These are phyloP conservation scores for Echites panduratus DNA, from an alignment of 257 asterid genomes.

Conservation along the genomic window DNA sequence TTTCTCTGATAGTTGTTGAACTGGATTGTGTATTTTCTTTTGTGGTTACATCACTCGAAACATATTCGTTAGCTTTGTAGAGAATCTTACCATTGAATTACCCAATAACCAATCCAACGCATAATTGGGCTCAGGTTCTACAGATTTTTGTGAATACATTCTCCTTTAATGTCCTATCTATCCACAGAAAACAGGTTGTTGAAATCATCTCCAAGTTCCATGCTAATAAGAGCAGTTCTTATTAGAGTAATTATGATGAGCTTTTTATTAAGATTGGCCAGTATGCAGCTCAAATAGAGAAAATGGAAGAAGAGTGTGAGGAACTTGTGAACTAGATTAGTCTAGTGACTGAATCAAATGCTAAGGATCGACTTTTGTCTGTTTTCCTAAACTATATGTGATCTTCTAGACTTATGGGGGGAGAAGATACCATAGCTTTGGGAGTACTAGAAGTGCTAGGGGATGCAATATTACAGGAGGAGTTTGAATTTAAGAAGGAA, in stretches of 20 bases:
- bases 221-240: slow-evolving; percentile 40
- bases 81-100: slow-evolving; percentile 79
- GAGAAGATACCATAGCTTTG: slow-evolving; percentile 33
- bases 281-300: slow-evolving; percentile 76
- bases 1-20: slow-evolving; percentile 64
- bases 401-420: slow-evolving; percentile 41
- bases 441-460: slow-evolving; percentile 41
- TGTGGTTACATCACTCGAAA: slow-evolving; percentile 66
- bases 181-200: slow-evolving; percentile 70
- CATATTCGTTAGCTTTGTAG: slow-evolving; percentile 86
- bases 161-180: slow-evolving; percentile 62
- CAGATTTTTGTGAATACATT: slow-evolving; percentile 58
- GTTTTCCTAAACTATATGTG: slow-evolving; percentile 55
- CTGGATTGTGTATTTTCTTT: slow-evolving; percentile 80
- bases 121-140: slow-evolving; percentile 87
- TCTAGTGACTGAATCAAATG: slow-evolving; percentile 64
- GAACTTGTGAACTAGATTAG: slow-evolving; percentile 65
- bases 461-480: slow-evolving; percentile 26
- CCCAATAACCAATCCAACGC: slow-evolving; percentile 79
- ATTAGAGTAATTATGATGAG: slow-evolving; percentile 62
- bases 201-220: slow-evolving; percentile 54
- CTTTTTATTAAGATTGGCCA: slow-evolving; percentile 63
- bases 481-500: slow-evolving; percentile 50
- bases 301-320: slow-evolving; percentile 62
- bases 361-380: slow-evolving; percentile 69